Evolutionary conservation across 78 protist species (phyloP).

Genomic region (Pirum gemmata): DNA sequence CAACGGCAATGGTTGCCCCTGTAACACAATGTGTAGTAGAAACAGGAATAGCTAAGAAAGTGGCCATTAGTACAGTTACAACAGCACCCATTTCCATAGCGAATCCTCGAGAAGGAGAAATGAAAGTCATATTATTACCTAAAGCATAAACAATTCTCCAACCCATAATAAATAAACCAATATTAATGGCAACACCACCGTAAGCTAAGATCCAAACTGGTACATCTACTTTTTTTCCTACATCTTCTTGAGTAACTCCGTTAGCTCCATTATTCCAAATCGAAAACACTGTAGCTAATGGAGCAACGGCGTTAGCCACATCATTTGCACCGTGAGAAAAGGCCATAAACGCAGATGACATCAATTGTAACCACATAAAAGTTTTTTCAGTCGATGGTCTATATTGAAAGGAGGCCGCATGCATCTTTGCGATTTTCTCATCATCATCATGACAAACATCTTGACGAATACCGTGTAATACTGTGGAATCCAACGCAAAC

Average conservation of each 20-base stretch:
- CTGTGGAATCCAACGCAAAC: conserved; percentile 18
- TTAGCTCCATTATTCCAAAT: not conserved
- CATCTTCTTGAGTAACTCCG: not conserved
- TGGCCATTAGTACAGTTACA: conserved; percentile 33
- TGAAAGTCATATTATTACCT: conserved; percentile 46
- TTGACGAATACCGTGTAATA: conserved; percentile 11
- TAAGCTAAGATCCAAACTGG: conserved; percentile 50
- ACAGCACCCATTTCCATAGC: conserved; percentile 45
- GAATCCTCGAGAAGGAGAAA: conserved; percentile 55
- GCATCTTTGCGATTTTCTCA: conserved; percentile 15
- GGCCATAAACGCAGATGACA: not conserved
- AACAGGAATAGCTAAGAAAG: conserved; percentile 48
- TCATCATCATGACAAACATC: not conserved
- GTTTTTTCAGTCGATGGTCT: conserved; percentile 1
- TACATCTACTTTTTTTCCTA: not conserved
- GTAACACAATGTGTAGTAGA: conserved; percentile 57
- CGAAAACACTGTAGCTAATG: conserved; percentile 19
- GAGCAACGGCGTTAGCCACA: conserved; percentile 51
- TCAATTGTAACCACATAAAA: conserved; percentile 39
- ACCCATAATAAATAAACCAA: conserved; percentile 50
- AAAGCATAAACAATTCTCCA: conserved; percentile 49
- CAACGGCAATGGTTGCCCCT: conserved; percentile 57
- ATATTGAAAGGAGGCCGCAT: conserved; percentile 24
- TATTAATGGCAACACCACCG: conserved; percentile 49
- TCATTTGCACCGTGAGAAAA: conserved; percentile 59